These are phyloP conservation scores for Amylocystis lapponica DNA, from an alignment of 768 basidiomycete genomes.

Conservation along the genomic window DNA sequence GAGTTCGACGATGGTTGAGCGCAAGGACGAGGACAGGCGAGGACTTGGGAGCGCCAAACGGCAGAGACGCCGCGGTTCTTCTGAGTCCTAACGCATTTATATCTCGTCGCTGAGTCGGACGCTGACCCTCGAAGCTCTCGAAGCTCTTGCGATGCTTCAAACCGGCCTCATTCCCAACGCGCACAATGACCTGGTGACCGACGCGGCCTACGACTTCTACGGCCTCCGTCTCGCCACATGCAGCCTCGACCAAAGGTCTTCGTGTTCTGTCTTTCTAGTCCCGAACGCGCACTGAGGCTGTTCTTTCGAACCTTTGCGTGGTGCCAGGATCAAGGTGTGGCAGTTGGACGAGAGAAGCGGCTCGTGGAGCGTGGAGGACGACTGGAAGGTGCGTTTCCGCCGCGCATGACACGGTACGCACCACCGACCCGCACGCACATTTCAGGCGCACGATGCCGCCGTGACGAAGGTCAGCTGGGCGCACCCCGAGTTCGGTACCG, in stretches of 20 bases:
- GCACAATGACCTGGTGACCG: conserved; percentile 78
- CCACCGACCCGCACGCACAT: conserved; percentile 1
- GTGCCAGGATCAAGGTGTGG: conserved; percentile 79
- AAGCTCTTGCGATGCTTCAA: too few relatives aligned
- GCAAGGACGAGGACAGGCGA: too few relatives aligned
- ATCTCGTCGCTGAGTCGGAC: too few relatives aligned
- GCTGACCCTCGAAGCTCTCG: too few relatives aligned
- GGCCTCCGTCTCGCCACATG: conserved; percentile 78
- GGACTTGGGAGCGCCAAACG: too few relatives aligned
- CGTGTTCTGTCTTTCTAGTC: neutral
- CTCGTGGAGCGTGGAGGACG: conserved; percentile 74
- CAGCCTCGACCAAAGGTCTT: conserved; percentile 73
- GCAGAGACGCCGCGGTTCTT: too few relatives aligned
- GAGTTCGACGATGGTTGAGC: too few relatives aligned
- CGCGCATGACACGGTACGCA: neutral
- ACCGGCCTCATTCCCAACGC: conserved; percentile 74
- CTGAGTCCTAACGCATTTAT: too few relatives aligned
- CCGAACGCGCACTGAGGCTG: conserved; percentile 6
- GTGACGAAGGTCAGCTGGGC: conserved; percentile 84
- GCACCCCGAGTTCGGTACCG: conserved; percentile 85
- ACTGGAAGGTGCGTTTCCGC: conserved; percentile 72
- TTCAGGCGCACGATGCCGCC: conserved; percentile 91
- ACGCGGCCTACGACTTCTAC: conserved; percentile 88
- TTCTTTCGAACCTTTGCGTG: conserved; percentile 8
- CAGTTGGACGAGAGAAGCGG: conserved; percentile 65